These are phyloP conservation scores for Hypholoma fasciculare DNA, from an alignment of 768 basidiomycete species.

Conservation along the genomic window DNA sequence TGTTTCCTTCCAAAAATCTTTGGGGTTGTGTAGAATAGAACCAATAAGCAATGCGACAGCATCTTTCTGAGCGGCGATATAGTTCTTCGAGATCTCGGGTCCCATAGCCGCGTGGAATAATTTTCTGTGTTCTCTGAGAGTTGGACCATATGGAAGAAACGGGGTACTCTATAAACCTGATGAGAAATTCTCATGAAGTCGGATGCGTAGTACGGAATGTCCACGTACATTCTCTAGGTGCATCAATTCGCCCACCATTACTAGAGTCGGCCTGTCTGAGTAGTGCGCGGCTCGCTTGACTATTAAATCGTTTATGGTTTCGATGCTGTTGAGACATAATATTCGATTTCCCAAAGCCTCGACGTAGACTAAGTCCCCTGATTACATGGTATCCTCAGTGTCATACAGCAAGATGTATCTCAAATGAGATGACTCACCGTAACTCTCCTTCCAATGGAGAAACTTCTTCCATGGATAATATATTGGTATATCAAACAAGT, in stretches of 20 bases:
- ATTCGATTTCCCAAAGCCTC: not conserved
- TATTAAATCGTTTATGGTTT: not conserved
- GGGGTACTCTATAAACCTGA: not conserved
- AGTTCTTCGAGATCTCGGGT: not conserved
- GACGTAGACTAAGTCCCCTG: constrained; percentile 1
- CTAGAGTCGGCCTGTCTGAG: not conserved
- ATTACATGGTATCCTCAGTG: not conserved
- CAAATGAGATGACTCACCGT: not conserved
- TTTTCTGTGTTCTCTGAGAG: not conserved
- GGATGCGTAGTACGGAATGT: not conserved
- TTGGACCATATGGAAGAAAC: not conserved
- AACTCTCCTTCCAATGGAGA: not conserved
- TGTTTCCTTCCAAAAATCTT: not conserved
- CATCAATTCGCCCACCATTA: not conserved
- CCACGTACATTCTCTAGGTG: not conserved
- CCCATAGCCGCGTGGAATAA: not conserved
- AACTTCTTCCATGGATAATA: not conserved
- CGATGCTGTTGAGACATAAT: not conserved
- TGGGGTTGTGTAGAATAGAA: not conserved
- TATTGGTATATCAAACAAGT: not conserved
- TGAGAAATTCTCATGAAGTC: not conserved
- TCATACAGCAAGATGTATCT: not conserved
- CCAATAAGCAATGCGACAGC: not conserved
- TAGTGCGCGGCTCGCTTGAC: not conserved
- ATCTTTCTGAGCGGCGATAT: not conserved